phyloP scores from a whole-genome alignment of 108 stramenopile genomes.

The Parietichytrium sp. region DNA sequence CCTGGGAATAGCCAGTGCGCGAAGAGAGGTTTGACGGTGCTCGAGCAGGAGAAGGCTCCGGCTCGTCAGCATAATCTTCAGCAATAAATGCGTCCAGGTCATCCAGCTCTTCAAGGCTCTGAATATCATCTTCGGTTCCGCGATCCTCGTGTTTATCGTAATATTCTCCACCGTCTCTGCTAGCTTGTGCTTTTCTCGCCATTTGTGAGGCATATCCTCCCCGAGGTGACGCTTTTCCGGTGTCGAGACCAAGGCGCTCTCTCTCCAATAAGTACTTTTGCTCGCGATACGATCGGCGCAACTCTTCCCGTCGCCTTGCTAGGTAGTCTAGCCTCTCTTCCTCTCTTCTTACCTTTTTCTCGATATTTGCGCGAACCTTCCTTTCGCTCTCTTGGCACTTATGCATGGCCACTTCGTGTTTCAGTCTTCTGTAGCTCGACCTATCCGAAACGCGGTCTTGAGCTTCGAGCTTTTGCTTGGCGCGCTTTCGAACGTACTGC shows the following conservation, averaged over 20 bases:
- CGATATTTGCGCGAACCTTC: not conserved
- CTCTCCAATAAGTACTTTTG: not conserved
- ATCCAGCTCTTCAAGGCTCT: too few species aligned
- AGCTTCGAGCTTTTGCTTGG: not conserved
- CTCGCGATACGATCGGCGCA: not conserved
- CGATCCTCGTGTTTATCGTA: too few species aligned
- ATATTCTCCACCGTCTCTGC: too few species aligned
- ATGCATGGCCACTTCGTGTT: slow-evolving; percentile 24
- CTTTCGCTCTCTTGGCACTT: not conserved
- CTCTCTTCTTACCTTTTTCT: not conserved
- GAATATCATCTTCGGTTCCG: too few species aligned
- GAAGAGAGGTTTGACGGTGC: too few species aligned
- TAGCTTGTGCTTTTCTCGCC: too few species aligned
- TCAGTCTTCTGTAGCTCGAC: not conserved
- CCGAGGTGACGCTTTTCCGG: too few species aligned
- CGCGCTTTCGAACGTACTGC: not conserved
- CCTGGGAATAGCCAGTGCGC: too few species aligned
- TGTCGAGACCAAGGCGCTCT: not conserved
- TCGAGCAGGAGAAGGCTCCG: too few species aligned
- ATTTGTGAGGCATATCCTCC: too few species aligned
- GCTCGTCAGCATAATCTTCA: too few species aligned
- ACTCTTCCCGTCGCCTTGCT: not conserved
- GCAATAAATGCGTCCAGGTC: too few species aligned
- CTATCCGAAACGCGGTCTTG: not conserved
- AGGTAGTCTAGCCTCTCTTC: not conserved